Conservation (phyloP, 2,329 filamentous ascomycete species). For the Pezicula rhizophila region DNA sequence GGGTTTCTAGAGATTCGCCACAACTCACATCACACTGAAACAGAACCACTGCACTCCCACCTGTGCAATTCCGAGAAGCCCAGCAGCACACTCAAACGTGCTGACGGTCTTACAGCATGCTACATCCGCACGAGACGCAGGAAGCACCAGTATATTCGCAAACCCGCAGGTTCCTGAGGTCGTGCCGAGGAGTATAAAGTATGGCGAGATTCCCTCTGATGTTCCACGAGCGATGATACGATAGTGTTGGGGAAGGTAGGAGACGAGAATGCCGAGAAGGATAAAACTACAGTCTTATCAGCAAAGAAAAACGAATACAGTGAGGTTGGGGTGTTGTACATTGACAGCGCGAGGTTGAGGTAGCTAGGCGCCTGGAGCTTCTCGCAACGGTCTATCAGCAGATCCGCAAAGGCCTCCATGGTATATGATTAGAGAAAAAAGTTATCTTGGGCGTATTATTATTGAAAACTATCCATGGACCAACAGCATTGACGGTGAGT, state of each 20-base stretch:
- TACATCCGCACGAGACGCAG: conserved; percentile 76
- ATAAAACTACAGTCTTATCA: conserved; percentile 45
- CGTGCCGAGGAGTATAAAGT: conserved; percentile 89
- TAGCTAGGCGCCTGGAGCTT: conserved; percentile 44
- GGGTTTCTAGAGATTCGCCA: neutral
- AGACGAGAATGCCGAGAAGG: conserved; percentile 80
- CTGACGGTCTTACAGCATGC: conserved; percentile 79
- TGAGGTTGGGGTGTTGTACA: conserved; percentile 32
- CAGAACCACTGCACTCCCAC: conserved; percentile 88
- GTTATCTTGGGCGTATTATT: neutral
- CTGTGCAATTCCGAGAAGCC: conserved; percentile 82
- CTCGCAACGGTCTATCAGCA: conserved; percentile 35
- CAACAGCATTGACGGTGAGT: no score
- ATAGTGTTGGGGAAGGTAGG: conserved; percentile 90
- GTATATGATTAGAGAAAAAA: neutral
- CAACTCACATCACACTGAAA: conserved; percentile 81
- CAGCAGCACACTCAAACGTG: conserved; percentile 76
- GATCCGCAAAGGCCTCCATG: conserved; percentile 3
- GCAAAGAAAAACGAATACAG: conserved; percentile 1
- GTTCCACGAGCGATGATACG: conserved; percentile 82
- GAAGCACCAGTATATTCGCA: conserved; percentile 84
- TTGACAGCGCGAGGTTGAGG: conserved; percentile 45
- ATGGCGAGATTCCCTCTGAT: conserved; percentile 91
- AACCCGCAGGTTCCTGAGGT: conserved; percentile 85
- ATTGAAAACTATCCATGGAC: neutral